Percentiles rank a stretch among this genome's conserved stretches.
These are phyloP conservation scores for Suhomyces maxii DNA, from an alignment of 1,139 yeast species.

Conservation along the genomic window DNA sequence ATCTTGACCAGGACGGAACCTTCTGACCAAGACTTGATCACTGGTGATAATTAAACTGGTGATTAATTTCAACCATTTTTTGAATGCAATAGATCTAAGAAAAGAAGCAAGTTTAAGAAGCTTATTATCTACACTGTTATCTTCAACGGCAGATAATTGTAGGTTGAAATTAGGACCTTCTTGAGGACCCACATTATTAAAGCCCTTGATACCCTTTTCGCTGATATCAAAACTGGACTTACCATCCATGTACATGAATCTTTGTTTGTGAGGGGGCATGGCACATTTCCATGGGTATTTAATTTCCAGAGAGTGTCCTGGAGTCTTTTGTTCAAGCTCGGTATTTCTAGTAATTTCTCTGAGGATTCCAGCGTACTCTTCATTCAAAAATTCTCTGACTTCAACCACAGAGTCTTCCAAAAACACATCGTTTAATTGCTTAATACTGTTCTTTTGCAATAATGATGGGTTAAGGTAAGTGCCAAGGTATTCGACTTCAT, in stretches of 20 bases:
- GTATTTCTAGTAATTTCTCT: constrained; percentile 47
- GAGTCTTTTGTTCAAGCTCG: constrained; percentile 61
- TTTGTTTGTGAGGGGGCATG: constrained; percentile 89
- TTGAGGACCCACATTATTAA: constrained; percentile 43
- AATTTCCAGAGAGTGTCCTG: constrained; percentile 57
- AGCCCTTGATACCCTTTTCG: constrained; percentile 27
- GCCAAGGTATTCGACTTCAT: constrained; percentile 48
- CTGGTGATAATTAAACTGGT: constrained; percentile 67
- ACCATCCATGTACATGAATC: constrained; percentile 85
- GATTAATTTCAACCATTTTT: constrained; percentile 65
- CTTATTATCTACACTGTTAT: constrained; percentile 24
- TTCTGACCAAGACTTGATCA: constrained; percentile 70
- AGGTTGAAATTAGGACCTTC: constrained; percentile 56
- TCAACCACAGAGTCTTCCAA: constrained; percentile 70
- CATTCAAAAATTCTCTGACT: constrained; percentile 60
- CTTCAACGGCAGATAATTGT: constrained; percentile 13
- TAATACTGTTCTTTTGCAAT: constrained; percentile 43
- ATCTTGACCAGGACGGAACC: constrained; percentile 95
- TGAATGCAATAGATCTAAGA: constrained; percentile 60
- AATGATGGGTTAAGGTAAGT: constrained; percentile 59
- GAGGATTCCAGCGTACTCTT: constrained; percentile 50
- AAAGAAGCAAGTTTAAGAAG: constrained; percentile 59
- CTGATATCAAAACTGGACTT: constrained; percentile 32
- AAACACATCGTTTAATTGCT: constrained; percentile 51
- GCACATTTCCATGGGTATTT: constrained; percentile 84